Evolutionary conservation across 495 filamentous ascomycete genomes (phyloP).

Genomic region (Venustampulla echinocandica): DNA sequence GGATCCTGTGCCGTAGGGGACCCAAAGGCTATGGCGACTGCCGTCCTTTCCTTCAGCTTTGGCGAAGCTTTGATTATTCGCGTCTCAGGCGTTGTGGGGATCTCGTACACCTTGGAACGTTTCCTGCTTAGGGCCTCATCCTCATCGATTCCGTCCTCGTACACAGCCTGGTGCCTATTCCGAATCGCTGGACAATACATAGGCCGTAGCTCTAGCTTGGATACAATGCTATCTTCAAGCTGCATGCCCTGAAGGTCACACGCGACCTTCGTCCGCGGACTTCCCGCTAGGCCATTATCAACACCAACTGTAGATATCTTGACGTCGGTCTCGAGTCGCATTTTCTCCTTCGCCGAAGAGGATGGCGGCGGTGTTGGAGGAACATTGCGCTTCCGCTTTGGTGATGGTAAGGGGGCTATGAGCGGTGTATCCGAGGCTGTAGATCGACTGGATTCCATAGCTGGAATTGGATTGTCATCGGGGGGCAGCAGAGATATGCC

Average conservation of each 20-base stretch:
- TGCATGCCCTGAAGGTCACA: constrained; percentile 55
- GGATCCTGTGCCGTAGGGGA: constrained; percentile 25
- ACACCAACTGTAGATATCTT: background rate
- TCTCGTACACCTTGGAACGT: constrained; percentile 20
- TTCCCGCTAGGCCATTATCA: constrained; percentile 35
- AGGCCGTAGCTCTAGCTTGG: constrained; percentile 20
- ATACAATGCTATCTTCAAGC: constrained; percentile 41
- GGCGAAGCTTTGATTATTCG: background rate
- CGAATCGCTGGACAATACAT: constrained; percentile 16
- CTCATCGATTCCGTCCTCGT: constrained; percentile 10
- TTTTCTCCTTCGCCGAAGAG: constrained; percentile 5
- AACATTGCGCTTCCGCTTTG: constrained; percentile 39
- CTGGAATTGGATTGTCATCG: too few relatives aligned
- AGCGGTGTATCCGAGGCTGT: too few relatives aligned
- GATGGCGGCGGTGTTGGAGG: constrained; percentile 19
- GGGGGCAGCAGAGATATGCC: too few relatives aligned
- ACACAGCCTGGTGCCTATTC: constrained; percentile 9
- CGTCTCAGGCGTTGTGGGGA: constrained; percentile 16
- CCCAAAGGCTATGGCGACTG: constrained; percentile 5
- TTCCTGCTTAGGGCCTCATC: constrained; percentile 10
- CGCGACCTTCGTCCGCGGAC: constrained; percentile 56
- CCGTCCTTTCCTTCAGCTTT: constrained; percentile 6
- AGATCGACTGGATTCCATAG: too few relatives aligned
- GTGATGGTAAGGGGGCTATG: constrained; percentile 24
- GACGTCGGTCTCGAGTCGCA: constrained; percentile 7